Percentiles rank a stretch among this genome's conserved stretches.
These are phyloP conservation scores for Xerocomus nothofagi DNA, from an alignment of 1,284 basidiomycete species.

Conservation along the genomic window DNA sequence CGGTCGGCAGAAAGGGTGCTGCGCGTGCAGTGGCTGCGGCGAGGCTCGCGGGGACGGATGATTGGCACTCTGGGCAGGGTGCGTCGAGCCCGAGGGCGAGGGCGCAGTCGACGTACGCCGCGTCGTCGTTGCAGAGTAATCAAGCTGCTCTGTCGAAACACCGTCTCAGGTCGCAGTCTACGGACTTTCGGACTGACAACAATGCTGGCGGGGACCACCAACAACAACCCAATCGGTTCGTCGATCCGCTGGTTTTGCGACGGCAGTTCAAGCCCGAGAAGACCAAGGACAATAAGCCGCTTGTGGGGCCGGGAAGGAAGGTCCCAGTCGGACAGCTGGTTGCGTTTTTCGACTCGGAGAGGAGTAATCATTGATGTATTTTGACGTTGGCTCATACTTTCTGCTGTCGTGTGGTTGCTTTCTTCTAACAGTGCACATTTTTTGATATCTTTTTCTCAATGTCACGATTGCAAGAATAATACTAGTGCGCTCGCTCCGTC, in stretches of 20 bases:
- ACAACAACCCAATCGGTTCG: conserved; percentile 42
- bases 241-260: conserved; percentile 70
- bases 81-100: conserved; percentile 37
- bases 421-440: no score
- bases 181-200: conserved; percentile 25
- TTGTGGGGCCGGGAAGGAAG: conserved; percentile 47
- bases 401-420: no score
- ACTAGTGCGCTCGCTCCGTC: no score
- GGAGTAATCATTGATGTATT: conserved; percentile 25
- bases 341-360: conserved; percentile 78
- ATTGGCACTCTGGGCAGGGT: conserved; percentile 1
- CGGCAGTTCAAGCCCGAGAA: conserved; percentile 56
- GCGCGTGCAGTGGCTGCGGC: conserved; percentile 36
- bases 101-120: conserved; percentile 53
- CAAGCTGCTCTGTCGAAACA: conserved; percentile 23
- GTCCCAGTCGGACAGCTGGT: conserved; percentile 73
- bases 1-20: conserved; percentile 53
- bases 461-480: no score
- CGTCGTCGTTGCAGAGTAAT: conserved; percentile 28
- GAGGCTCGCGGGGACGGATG: conserved; percentile 27
- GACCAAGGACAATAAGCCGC: conserved; percentile 37
- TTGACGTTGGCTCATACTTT: no score
- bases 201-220: conserved; percentile 13
- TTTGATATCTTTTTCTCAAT: no score
- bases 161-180: conserved; percentile 33